Base-by-base conservation (phyloP, 2,329 filamentous ascomycete species). In the Cercospora brassicicola region DNA sequence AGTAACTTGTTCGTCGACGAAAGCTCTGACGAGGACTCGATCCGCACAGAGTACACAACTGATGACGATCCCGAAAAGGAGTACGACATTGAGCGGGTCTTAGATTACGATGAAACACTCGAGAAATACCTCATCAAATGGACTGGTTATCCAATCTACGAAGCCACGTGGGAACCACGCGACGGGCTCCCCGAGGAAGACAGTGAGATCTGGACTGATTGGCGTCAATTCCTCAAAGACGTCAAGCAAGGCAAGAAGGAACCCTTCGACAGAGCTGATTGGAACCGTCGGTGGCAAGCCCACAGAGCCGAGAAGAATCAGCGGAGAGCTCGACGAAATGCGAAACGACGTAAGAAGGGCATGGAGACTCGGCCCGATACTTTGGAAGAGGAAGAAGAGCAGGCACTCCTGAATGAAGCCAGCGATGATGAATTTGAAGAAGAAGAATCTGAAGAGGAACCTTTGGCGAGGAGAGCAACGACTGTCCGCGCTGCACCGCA, bases 81-180 rank as follows among this genome's bases (percentile, higher is more conserved):
- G 9, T 79, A 76, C 62, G 59, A 67, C 11, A 76, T 79, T 13
- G 78, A 79, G 39, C 69, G 66, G 33, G 73, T 79, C n/a, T 66
- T 78, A 4, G 18, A 45, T 23, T 53, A 64, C 13, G 69, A 72
- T 26, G 75, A 76, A 28, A 42, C 68, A 15, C 36, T 13, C 11
- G 48, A 69, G 31, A 9, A 64, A 13, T 78, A 76, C 61, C 70
- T 78, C 8, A 64, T 78, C 59, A 76, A 78, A 61, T 79, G 78
- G 78, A 69, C 73, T 26, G 75, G 74, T 28, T 79, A 77, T 62
- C 66, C 71, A 4, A 67, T 76, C 0, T 51, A 68, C 9, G 62
- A 69, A 13, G 69, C 71, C 18, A 76, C 74, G 0, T 78, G 76
- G 77, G 78, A 79, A 53, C 75, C 76, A 2, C 48, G 26, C 9